Base-by-base conservation (phyloP, 192 early-diverging fungal species). In the Gryganskiella cystojenkinii region DNA sequence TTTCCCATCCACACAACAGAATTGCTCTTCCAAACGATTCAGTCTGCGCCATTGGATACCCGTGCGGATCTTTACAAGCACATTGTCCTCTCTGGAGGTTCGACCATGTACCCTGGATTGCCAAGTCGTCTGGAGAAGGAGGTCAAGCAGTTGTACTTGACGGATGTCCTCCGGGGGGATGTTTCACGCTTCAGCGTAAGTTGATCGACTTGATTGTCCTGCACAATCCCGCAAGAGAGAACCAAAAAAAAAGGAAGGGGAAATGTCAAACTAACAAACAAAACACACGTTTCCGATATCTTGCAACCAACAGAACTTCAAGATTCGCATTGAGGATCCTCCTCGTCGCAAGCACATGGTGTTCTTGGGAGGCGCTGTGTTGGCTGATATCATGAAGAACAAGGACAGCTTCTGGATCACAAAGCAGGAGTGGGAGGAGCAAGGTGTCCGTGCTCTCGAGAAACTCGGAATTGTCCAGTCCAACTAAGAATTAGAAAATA, bases 291-390 rank as follows among this genome's bases (percentile, higher is more conserved):
- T 46, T 33, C 0, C 45, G 15, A 43, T 13, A 9, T 55, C 46
- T 61, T 14, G 37, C 61, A 33, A 33, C 14, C 14, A 20, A 57
- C 65, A 96, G 93, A 99, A 94, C 87, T 95, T 99, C 88, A 98
- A 99, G 83, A 90, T 99, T 56, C 88, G 95, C 57, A 96, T 99
- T 66, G 95, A 96, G 79, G 98, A 99, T 76, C 98, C 97, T 57
- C 98, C 98, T 35, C 87, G 94, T 78, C 93, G 98, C 81, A 98
- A 95, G 81, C 97, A 99, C 80, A 96, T 96, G 92, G 98, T 99
- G 17, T 99, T 98, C 86, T 69, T 98, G 55, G 98, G 98, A 81
- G 98, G 98, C 31, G 95, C 96, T 53, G 98, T 99, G 14, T 82
- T 98, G 55, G 96, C 93, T 28, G 92, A 97, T 64, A 94, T 98